Evolutionary conservation across 768 basidiomycete species (phyloP).

Genomic region (Collybia nuda): DNA sequence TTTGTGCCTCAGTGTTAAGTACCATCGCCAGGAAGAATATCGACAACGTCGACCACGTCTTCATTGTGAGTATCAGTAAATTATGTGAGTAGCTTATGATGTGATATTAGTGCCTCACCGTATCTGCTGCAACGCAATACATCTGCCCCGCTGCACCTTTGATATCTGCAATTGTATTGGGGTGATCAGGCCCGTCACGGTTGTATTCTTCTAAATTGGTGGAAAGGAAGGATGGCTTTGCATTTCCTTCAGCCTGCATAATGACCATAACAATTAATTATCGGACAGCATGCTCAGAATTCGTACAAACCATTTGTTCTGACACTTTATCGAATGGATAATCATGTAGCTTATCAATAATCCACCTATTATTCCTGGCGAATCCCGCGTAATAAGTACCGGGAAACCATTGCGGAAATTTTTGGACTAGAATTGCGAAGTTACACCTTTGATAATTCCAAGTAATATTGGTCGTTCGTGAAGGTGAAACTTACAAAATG

Average conservation of each 20-base stretch:
- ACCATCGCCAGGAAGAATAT: slow-evolving; percentile 39
- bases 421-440: slow-evolving; percentile 19
- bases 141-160: slow-evolving; percentile 9
- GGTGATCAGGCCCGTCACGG: neutral
- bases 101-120: slow-evolving; percentile 8
- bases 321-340: slow-evolving; percentile 29
- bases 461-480: slow-evolving; percentile 19
- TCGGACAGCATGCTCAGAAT: neutral
- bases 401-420: slow-evolving; percentile 34
- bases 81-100: slow-evolving; percentile 37
- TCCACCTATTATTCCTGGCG: slow-evolving; percentile 11
- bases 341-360: slow-evolving; percentile 21
- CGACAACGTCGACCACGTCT: slow-evolving; percentile 8
- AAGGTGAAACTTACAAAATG: slow-evolving; percentile 15
- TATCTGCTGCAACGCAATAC: slow-evolving; percentile 13
- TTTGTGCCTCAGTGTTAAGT: slow-evolving; percentile 35
- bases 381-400: slow-evolving; percentile 19
- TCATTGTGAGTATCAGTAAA: neutral
- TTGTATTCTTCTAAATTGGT: slow-evolving; percentile 10
- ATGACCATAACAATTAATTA: neutral
- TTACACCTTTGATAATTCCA: no score
- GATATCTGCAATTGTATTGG: slow-evolving; percentile 8
- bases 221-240: slow-evolving; percentile 13
- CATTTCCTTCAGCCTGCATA: slow-evolving; percentile 7
- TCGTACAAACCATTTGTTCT: slow-evolving; percentile 27